A percentile compares a stretch with the other conserved stretches of the same genome.
These are phyloP conservation scores for Raphanus sativus DNA, from an alignment of 345 rosid genomes.

Conservation along the genomic window DNA sequence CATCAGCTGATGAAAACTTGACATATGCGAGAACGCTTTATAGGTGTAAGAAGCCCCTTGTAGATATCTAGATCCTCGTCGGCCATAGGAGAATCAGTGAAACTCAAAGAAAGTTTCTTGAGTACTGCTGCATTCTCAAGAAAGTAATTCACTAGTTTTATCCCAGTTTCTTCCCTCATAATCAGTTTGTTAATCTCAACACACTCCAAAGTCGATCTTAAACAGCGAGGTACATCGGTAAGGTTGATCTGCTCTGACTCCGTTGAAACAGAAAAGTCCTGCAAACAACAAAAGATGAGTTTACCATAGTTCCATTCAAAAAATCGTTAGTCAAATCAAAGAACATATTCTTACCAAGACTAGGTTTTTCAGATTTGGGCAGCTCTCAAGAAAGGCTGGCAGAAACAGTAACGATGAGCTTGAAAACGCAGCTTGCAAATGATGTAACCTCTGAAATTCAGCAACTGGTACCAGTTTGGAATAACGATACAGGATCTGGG, in stretches of 20 bases:
- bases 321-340: background rate
- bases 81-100: background rate
- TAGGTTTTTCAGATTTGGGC: conserved; percentile 9
- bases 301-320: background rate
- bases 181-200: background rate
- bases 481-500: background rate
- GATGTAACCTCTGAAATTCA: background rate
- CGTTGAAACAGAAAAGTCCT: background rate
- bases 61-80: background rate
- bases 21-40: conserved; percentile 1
- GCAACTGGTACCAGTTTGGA: background rate
- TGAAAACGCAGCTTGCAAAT: background rate
- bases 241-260: background rate
- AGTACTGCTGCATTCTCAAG: background rate
- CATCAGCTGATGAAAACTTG: background rate
- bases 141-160: background rate
- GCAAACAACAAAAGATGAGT: background rate
- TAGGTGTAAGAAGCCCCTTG: background rate
- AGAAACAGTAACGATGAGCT: background rate
- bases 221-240: conserved; percentile 2
- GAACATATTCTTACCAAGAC: background rate
- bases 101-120: background rate
- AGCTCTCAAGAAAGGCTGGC: conserved; percentile 14
- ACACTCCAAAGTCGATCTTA: background rate
- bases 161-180: background rate